These are phyloP conservation scores for Microbotryum scabiosae DNA, from an alignment of 1,284 basidiomycete species.

Conservation along the genomic window DNA sequence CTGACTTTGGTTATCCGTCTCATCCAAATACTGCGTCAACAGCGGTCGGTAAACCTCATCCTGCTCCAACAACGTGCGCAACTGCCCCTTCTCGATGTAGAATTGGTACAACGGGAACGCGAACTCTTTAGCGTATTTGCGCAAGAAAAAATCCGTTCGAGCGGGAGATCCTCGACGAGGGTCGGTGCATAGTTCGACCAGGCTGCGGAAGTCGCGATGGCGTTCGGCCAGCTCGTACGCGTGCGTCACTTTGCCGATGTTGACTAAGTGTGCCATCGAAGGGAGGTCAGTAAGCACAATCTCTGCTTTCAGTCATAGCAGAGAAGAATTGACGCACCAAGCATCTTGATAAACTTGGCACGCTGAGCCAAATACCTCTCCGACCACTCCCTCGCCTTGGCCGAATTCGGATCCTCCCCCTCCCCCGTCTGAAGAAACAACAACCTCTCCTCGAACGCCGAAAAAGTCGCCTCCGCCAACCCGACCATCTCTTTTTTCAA, in stretches of 20 bases:
- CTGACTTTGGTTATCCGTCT: conserved; percentile 55
- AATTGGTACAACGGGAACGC: conserved; percentile 76
- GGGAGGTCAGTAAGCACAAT: background rate
- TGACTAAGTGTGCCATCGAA: conserved; percentile 22
- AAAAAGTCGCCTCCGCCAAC: conserved; percentile 41
- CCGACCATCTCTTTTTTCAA: conserved; percentile 41
- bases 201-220: conserved; percentile 41
- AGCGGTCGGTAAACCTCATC: conserved; percentile 55
- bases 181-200: conserved; percentile 40
- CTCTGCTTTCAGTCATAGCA: background rate
- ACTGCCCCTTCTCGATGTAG: conserved; percentile 51
- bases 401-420: conserved; percentile 8
- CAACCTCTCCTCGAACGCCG: conserved; percentile 40
- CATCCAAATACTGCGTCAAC: conserved; percentile 65
- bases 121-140: conserved; percentile 72
- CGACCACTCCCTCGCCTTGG: conserved; percentile 53
- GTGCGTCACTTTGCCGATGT: conserved; percentile 36
- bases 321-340: conserved; percentile 51
- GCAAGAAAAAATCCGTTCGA: conserved; percentile 57
- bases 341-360: conserved; percentile 62
- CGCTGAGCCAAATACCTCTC: conserved; percentile 60
- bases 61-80: conserved; percentile 65
- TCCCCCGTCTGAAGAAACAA: conserved; percentile 37
- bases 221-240: conserved; percentile 43
- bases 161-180: conserved; percentile 31